Base-by-base conservation (phyloP, 2,329 filamentous ascomycete genomes). In the Colletotrichum salicis region DNA sequence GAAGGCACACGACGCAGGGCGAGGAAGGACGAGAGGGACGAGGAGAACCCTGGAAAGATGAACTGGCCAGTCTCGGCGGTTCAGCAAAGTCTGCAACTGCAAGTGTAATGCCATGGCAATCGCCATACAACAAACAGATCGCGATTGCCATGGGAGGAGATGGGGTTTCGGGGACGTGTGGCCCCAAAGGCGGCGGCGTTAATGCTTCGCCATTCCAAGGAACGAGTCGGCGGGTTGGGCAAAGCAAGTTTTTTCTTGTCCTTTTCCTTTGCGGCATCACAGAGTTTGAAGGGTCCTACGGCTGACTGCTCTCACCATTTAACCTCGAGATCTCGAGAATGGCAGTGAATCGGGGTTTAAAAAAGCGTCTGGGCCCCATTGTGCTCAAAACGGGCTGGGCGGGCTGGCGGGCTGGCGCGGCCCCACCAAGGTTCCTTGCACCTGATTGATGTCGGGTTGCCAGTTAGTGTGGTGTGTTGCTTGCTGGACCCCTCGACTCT, bases 251-350 rank as follows among this genome's bases (percentile, higher is more conserved):
- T 52, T 29, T 22, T 22, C 13, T 35, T 22, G 5, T 64, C 24
- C 61, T 8, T 24, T 8, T 22, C 19, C 19, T 55, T 54, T 13
- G 54, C 56, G 56, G 37, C 68, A 24, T 60, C 64, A 56, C 65
- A 68, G 69, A 64, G 52, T 45, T 45, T 37, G 41, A 71, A 71
- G 69, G 70, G 59, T 64, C 60, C 59, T 72, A 55, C 54, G 55
- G 59, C 59, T 37, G 60, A 48, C 29, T 31, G 35, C 22, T 48
- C 60, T 64, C 66, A 64, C 59, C 15, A 71, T 35, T 33, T 19
- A 24, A 48, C 59, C 8, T 71, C 12, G 35, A 64, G 70, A 71
- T 71, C 70, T 71, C 45, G 27, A n/a, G 51, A 71, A 52, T 60
- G 27, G 70, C 70, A 56, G 70, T 69, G 48, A 69, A 71, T 71